A percentile compares a stretch with the other conserved stretches of the same genome.
Conservation (phyloP, 1,284 basidiomycete genomes). For the Boletus sp. region DNA sequence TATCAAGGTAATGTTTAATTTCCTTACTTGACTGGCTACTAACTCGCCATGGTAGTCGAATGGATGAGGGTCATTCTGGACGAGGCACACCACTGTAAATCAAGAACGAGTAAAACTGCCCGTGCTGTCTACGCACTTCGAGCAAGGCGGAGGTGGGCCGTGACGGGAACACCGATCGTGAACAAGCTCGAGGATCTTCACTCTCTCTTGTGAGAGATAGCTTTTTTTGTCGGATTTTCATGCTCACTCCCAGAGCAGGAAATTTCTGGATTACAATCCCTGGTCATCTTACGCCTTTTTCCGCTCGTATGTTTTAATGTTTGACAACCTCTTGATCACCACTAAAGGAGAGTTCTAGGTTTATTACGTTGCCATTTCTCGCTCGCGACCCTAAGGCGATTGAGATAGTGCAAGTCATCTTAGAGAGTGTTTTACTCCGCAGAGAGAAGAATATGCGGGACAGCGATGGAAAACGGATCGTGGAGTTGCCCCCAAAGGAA, state of each 20-base stretch:
- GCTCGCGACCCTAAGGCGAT: slow-evolving; percentile 86
- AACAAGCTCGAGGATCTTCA: slow-evolving; percentile 93
- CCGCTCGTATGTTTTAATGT: slow-evolving; percentile 57
- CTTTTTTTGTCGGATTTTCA: slow-evolving; percentile 1
- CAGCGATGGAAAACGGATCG: slow-evolving; percentile 82
- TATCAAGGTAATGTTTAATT: slow-evolving; percentile 60
- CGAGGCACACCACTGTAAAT: slow-evolving; percentile 96
- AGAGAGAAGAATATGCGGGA: slow-evolving; percentile 95
- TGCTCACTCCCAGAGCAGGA: slow-evolving; percentile 42
- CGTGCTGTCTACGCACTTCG: slow-evolving; percentile 86
- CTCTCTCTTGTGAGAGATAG: slow-evolving; percentile 66
- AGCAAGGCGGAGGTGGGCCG: slow-evolving; percentile 83
- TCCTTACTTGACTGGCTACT: background rate
- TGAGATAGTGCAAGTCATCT: slow-evolving; percentile 88
- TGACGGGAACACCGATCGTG: slow-evolving; percentile 95
- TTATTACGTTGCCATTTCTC: slow-evolving; percentile 87
- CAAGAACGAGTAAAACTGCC: slow-evolving; percentile 83
- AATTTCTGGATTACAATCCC: slow-evolving; percentile 86
- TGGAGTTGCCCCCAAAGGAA: slow-evolving; percentile 85
- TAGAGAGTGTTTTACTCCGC: slow-evolving; percentile 85
- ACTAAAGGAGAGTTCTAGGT: slow-evolving; percentile 41
- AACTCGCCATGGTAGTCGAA: slow-evolving; percentile 45
- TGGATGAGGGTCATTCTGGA: slow-evolving; percentile 83
- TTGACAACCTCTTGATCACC: background rate
- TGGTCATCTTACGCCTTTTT: slow-evolving; percentile 91